Conservation (phyloP, 345 rosid species). For the Dimocarpus longan region DNA sequence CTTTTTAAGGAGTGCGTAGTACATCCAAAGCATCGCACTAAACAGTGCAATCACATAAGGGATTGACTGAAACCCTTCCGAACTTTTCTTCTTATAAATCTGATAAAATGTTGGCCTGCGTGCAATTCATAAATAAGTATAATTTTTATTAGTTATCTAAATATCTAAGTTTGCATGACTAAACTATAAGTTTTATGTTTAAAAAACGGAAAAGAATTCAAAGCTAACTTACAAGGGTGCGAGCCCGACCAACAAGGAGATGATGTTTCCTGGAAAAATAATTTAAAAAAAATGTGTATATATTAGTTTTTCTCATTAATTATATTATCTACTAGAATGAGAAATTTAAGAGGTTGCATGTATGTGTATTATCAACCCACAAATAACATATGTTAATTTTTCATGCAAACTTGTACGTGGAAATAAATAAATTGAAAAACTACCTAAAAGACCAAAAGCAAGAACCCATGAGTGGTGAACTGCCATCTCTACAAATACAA, state of each 20-base stretch:
- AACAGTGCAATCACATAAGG: constrained; percentile 68
- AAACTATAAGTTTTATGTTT: too few species aligned
- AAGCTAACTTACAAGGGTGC: constrained; percentile 59
- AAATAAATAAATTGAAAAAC: background rate
- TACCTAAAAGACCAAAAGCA: constrained; percentile 80
- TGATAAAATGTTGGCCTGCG: constrained; percentile 64
- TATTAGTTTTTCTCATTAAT: background rate
- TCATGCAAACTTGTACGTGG: background rate
- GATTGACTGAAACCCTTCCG: constrained; percentile 72
- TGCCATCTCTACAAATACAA: constrained; percentile 35
- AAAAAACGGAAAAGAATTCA: background rate
- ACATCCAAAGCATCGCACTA: constrained; percentile 83
- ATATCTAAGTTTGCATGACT: too few species aligned
- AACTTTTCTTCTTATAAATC: constrained; percentile 64
- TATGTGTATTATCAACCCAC: background rate
- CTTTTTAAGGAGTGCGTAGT: constrained; percentile 57
- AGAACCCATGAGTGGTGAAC: constrained; percentile 39
- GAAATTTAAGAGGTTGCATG: background rate
- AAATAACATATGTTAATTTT: background rate
- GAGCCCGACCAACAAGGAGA: constrained; percentile 64
- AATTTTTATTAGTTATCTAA: too few species aligned
- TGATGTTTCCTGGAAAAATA: constrained; percentile 56
- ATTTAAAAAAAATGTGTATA: background rate
- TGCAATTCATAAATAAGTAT: background rate
- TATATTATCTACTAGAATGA: background rate